Conservation (phyloP, 148 eudicot genomes). For the Mesembryanthemum crystallinum region DNA sequence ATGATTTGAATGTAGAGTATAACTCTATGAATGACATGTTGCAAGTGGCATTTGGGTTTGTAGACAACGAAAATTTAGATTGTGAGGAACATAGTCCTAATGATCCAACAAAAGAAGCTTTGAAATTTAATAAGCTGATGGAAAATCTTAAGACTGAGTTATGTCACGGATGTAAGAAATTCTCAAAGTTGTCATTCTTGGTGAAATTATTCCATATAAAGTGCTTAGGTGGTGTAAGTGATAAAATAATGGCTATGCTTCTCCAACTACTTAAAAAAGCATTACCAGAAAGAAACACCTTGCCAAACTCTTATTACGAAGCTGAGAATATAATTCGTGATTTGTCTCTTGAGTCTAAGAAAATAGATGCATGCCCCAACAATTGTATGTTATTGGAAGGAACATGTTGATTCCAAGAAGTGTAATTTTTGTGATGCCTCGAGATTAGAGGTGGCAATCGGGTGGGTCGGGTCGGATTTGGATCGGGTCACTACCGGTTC, state of each 20-base stretch:
- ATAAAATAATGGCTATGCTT: neutral
- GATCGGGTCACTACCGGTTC: no score
- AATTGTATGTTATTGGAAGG: neutral
- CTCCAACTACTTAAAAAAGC: neutral
- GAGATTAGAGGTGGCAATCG: neutral
- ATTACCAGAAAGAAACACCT: neutral
- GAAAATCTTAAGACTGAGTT: neutral
- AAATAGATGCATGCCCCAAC: neutral
- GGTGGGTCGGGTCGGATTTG: no score
- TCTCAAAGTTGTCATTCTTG: neutral
- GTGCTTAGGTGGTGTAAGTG: neutral
- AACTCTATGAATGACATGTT: conserved; percentile 1
- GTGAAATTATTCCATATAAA: neutral
- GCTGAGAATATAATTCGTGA: neutral
- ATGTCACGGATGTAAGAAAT: neutral
- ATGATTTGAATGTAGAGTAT: neutral
- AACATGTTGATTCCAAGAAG: neutral
- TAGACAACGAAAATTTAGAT: neutral
- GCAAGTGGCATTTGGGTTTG: neutral
- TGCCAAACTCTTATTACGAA: neutral
- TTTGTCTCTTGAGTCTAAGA: neutral
- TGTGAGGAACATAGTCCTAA: neutral
- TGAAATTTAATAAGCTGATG: neutral
- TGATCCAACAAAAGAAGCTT: neutral
- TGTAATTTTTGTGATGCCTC: neutral